phyloP scores from a whole-genome alignment of 192 early-diverging fungal species.

The Oehlia diaphana region DNA sequence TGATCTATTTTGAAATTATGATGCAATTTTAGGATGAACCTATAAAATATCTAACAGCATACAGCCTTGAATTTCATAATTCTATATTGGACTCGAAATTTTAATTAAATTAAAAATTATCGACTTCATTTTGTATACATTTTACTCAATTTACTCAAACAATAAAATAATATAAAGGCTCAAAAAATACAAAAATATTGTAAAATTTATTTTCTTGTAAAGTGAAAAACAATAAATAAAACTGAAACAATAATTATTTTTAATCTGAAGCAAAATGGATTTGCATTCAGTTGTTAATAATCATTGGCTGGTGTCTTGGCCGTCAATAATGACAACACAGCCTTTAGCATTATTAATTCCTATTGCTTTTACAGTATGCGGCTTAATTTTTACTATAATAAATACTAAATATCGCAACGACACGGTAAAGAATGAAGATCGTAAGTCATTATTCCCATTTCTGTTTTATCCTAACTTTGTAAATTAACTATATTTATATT shows the following conservation, averaged over 20 bases:
- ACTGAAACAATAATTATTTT: not conserved
- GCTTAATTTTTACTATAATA: not conserved
- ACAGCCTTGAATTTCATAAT: too few relatives aligned
- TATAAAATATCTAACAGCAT: too few relatives aligned
- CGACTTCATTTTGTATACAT: too few relatives aligned
- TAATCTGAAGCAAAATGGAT: not conserved
- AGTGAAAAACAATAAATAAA: not conserved
- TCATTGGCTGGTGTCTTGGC: not conserved
- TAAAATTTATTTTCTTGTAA: not conserved
- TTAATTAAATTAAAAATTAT: too few relatives aligned
- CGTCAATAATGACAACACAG: not conserved
- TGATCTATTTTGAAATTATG: too few relatives aligned
- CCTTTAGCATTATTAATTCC: conserved; percentile 8
- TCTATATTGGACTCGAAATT: too few relatives aligned
- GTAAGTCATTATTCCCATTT: not conserved
- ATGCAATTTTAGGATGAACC: too few relatives aligned
- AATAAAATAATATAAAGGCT: too few relatives aligned
- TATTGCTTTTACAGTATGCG: not conserved
- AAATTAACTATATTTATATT: not conserved
- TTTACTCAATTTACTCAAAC: too few relatives aligned
- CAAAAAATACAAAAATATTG: not conserved
- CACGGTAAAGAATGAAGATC: not conserved
- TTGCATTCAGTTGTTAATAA: not conserved
- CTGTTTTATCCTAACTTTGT: not conserved
- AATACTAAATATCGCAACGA: not conserved